phyloP scores from a whole-genome alignment of 106 monocot species.

The Dendrobium chrysotoxum region DNA sequence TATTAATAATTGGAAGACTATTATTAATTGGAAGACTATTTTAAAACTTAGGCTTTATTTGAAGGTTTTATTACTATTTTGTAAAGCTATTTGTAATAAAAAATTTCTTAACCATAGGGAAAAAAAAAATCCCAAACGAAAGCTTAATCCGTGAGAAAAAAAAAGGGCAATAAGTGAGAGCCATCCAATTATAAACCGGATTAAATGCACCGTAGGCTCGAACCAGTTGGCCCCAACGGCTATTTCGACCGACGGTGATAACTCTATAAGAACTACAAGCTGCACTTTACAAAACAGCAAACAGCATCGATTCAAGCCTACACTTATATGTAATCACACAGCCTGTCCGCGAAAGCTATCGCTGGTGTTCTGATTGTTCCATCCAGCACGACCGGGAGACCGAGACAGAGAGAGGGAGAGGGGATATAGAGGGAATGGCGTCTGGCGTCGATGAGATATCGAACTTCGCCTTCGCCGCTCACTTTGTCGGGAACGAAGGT shows the following conservation, averaged over 20 bases:
- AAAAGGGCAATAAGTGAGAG: background rate
- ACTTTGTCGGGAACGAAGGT: background rate
- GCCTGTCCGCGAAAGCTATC: background rate
- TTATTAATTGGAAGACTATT: too few species aligned
- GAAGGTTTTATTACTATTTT: too few species aligned
- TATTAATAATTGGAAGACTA: too few species aligned
- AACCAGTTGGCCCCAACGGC: background rate
- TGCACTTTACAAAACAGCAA: background rate
- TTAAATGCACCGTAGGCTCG: background rate
- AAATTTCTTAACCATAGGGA: too few species aligned
- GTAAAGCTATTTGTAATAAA: too few species aligned
- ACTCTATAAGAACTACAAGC: background rate
- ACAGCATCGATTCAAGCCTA: background rate
- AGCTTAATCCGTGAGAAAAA: too few species aligned
- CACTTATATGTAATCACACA: background rate
- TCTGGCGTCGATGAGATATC: background rate
- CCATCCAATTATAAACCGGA: background rate
- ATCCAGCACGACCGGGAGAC: too few species aligned
- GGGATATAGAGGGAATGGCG: conserved; percentile 3
- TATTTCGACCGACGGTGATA: background rate
- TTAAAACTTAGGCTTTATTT: too few species aligned
- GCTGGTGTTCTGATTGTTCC: too few species aligned
- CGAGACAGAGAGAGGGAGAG: background rate
- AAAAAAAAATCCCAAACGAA: too few species aligned
- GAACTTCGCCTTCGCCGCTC: background rate